A percentile compares a stretch with the other conserved stretches of the same genome.
These are phyloP conservation scores for Neurospora africana DNA, from an alignment of 495 filamentous ascomycete species.

Conservation along the genomic window DNA sequence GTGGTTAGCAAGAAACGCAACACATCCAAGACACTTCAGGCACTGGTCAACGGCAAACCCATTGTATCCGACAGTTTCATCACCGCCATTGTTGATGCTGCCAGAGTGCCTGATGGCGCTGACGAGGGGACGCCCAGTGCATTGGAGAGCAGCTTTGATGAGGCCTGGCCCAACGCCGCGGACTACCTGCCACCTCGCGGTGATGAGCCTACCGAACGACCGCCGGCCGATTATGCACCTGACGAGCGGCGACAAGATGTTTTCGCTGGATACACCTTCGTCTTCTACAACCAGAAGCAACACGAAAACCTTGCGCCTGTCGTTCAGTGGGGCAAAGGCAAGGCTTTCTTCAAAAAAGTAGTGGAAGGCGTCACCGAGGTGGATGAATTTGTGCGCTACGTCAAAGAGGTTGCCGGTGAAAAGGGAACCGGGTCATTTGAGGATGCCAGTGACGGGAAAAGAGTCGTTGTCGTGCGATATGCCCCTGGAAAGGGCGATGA, in stretches of 20 bases:
- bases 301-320: slow-evolving; percentile 63
- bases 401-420: slow-evolving; percentile 61
- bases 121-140: slow-evolving; percentile 48
- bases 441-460: slow-evolving; percentile 51
- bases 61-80: slow-evolving; percentile 72
- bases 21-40: slow-evolving; percentile 74
- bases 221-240: slow-evolving; percentile 55
- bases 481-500: slow-evolving; percentile 47
- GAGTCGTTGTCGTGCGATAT: slow-evolving; percentile 72
- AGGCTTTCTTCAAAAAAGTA: slow-evolving; percentile 58
- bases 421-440: slow-evolving; percentile 55
- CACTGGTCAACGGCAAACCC: slow-evolving; percentile 71
- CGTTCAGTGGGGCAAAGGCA: slow-evolving; percentile 73
- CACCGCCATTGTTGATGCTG: slow-evolving; percentile 55
- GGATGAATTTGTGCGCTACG: slow-evolving; percentile 66
- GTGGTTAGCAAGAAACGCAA: slow-evolving; percentile 85
- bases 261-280: slow-evolving; percentile 79
- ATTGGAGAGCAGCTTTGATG: slow-evolving; percentile 77
- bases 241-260: slow-evolving; percentile 53
- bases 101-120: slow-evolving; percentile 41
- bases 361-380: slow-evolving; percentile 56
- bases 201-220: slow-evolving; percentile 58
- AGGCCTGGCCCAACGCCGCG: slow-evolving; percentile 64
- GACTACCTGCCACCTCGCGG: slow-evolving; percentile 63
- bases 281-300: slow-evolving; percentile 74